Conservation (phyloP, 1,284 basidiomycete genomes). For the Rugosomyces carneus region DNA sequence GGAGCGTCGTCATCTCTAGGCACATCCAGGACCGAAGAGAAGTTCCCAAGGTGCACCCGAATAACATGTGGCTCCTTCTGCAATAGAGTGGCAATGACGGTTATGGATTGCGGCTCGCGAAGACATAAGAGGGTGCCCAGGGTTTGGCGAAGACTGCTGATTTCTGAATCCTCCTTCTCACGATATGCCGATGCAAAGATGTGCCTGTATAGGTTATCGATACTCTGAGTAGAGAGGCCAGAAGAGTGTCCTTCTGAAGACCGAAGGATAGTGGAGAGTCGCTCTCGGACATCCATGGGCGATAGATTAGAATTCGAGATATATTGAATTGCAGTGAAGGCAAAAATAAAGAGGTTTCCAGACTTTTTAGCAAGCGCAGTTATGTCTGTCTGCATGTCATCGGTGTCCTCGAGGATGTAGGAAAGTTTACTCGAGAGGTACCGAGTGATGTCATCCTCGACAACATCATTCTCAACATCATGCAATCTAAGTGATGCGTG, state of each 20-base stretch:
- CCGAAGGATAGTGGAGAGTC: not conserved
- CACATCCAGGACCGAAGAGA: constrained; percentile 5
- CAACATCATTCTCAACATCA: not conserved
- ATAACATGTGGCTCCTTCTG: not conserved
- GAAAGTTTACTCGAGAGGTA: constrained; percentile 6
- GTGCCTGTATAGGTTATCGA: not conserved
- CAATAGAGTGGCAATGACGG: not conserved
- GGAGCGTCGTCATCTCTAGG: not conserved
- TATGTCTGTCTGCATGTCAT: not conserved
- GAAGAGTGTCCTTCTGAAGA: not conserved
- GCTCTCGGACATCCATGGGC: not conserved
- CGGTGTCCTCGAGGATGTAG: not conserved
- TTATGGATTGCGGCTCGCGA: not conserved
- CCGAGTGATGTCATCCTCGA: constrained; percentile 8
- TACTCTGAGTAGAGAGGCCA: not conserved
- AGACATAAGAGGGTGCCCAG: not conserved
- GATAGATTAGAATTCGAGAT: not conserved
- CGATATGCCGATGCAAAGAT: not conserved
- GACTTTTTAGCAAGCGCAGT: not conserved
- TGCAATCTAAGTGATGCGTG: constrained; percentile 10
- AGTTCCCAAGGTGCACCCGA: not conserved
- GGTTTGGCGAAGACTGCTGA: not conserved
- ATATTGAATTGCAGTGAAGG: constrained; percentile 4
- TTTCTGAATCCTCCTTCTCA: not conserved
- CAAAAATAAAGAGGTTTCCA: constrained; percentile 8